phyloP scores from a whole-genome alignment of 768 basidiomycete genomes.

The Boletus insuetus region DNA sequence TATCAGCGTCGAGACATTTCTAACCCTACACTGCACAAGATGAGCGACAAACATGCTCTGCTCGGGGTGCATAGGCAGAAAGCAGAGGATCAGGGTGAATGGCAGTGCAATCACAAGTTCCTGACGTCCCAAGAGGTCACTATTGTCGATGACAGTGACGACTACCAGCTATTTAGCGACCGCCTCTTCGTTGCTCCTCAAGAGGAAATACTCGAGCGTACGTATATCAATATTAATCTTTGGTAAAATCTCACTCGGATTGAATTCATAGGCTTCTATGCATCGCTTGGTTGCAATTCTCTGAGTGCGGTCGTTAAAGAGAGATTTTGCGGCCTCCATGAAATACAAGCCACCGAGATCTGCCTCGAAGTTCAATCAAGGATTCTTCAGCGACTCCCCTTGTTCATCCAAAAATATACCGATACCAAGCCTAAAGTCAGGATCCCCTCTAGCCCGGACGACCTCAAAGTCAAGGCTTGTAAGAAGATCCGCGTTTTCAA shows the following conservation, averaged over 20 bases:
- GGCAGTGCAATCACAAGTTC: conserved; percentile 65
- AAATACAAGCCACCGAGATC: conserved; percentile 43
- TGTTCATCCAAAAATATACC: conserved; percentile 84
- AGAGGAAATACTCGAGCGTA: conserved; percentile 84
- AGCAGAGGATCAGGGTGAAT: conserved; percentile 55
- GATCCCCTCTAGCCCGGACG: conserved; percentile 48
- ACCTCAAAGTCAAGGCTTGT: conserved; percentile 65
- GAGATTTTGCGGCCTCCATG: conserved; percentile 55
- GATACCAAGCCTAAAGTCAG: conserved; percentile 54
- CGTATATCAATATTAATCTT: background rate
- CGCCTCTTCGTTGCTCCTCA: conserved; percentile 72
- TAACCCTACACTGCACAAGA: conserved; percentile 45
- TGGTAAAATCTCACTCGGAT: background rate
- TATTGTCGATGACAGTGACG: conserved; percentile 78
- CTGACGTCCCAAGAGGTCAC: conserved; percentile 61
- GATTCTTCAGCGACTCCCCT: conserved; percentile 74
- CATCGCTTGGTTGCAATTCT: conserved; percentile 65
- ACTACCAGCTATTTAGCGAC: conserved; percentile 71
- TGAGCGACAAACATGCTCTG: conserved; percentile 67
- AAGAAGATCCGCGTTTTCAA: conserved; percentile 35
- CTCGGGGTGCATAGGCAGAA: conserved; percentile 62
- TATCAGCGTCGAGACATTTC: conserved; percentile 50
- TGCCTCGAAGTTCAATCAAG: conserved; percentile 51
- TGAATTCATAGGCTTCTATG: conserved; percentile 58
- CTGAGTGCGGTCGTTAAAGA: conserved; percentile 72